Base-by-base conservation (phyloP, 495 filamentous ascomycete genomes). In the Neurospora sp. region DNA sequence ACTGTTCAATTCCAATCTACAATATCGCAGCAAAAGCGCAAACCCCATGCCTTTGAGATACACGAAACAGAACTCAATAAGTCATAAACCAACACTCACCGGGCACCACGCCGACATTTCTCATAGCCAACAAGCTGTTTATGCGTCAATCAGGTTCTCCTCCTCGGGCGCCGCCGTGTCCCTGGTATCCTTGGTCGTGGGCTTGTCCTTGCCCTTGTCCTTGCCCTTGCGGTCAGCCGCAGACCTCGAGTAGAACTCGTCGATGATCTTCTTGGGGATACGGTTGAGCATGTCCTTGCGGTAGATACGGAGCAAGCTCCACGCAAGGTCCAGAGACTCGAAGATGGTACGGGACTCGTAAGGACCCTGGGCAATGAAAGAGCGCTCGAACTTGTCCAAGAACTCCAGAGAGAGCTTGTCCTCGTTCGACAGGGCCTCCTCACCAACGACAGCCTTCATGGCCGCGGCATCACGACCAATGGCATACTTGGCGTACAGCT, bases 361-460 rank as follows among this genome's bases (percentile, higher is more conserved):
- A 44, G 96, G 85, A 49, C 92, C 91, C 84, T 99, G 96, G 74
- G 85, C 86, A 85, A 99, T 97, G 85, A 97, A 99, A 60, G 88
- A 90, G 71, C 91, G 88, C 86, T 99, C 96, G 82, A 99, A 99
- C 81, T 97, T 97, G 76, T 98, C 96, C 74, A 99, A 86, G 87
- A 99, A 99, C 83, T 99, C 96, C 11, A 99, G 88, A 16, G 94
- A 97, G 69, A 98, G 89, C 86, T 97, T 98, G 85, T 99, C 96
- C 86, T 99, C 96, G 69, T 92, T 87, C 35, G 93, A 96, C 72
- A 99, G 85, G 44, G 96, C 96, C 81, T 99, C 96, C 82, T 99
- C 96, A 81, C 96, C 96, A 74, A 99, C 96, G 80, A 99, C 96
- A 71, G 96, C 96, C 86, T 99, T 99, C 96, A 99, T 99, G 82